Evolutionary conservation across 345 rosid species (phyloP).

Genomic region (Boechera stricta): DNA sequence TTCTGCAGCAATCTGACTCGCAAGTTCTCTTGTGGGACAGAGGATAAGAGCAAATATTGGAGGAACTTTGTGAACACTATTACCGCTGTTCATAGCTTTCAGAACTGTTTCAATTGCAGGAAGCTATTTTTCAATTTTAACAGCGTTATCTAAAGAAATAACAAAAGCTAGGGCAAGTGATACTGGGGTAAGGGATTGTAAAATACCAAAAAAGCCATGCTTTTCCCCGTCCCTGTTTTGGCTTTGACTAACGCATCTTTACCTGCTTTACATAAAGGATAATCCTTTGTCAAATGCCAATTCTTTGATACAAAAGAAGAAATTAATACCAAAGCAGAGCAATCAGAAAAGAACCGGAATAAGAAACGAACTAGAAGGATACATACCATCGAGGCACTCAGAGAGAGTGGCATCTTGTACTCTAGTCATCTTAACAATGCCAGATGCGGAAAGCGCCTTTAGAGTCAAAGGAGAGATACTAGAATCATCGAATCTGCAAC

Average conservation of each 20-base stretch:
- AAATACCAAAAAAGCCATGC: conserved; percentile 86
- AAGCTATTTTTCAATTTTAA: conserved; percentile 78
- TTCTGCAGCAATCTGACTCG: conserved; percentile 96
- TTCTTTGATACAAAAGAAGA: neutral
- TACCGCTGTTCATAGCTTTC: conserved; percentile 57
- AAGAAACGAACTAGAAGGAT: neutral
- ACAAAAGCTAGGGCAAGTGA: conserved; percentile 26
- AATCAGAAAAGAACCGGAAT: conserved; percentile 9
- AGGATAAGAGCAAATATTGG: conserved; percentile 74
- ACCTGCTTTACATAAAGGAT: conserved; percentile 57
- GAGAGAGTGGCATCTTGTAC: conserved; percentile 88
- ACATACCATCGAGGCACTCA: conserved; percentile 72
- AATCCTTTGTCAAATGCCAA: conserved; percentile 29
- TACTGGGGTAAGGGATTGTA: conserved; percentile 27
- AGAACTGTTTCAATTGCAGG: conserved; percentile 99
- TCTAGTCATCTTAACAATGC: conserved; percentile 82
- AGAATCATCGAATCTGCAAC: conserved; percentile 78
- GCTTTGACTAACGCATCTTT: conserved; percentile 93
- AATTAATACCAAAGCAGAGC: neutral
- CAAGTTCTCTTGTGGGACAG: conserved; percentile 94
- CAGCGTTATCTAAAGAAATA: conserved; percentile 46
- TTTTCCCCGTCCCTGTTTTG: conserved; percentile 91
- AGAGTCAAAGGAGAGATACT: conserved; percentile 79
- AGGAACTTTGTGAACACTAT: conserved; percentile 48
- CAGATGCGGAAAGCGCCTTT: conserved; percentile 78